Evolutionary conservation across 306 rosid genomes (phyloP).

Genomic region (Lathyrus sativus): DNA sequence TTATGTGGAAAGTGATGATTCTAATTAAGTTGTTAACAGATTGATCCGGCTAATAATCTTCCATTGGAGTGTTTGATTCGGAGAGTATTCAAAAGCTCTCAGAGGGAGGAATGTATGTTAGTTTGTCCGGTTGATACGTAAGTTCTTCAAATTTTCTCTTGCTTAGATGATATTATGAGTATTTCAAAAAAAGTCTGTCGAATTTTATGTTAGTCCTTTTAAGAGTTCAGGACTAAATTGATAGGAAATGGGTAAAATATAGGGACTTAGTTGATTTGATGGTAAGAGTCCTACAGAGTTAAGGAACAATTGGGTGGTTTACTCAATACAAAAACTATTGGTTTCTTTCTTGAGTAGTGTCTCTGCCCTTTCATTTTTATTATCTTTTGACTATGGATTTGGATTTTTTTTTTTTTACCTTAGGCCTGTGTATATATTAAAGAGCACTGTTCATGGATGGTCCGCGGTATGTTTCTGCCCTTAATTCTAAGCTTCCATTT

Average conservation of each 20-base stretch:
- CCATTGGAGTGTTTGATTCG: conserved; percentile 86
- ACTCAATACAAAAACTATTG: no score
- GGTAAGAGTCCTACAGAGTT: no score
- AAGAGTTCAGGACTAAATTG: no score
- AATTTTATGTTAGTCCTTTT: no score
- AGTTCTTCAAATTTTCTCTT: conserved; percentile 36
- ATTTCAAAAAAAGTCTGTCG: no score
- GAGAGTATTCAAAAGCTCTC: conserved; percentile 81
- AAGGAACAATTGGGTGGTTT: no score
- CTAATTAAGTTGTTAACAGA: conserved; percentile 50
- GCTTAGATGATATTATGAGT: no score
- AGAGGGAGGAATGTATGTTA: conserved; percentile 78
- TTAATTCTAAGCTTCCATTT: conserved; percentile 31
- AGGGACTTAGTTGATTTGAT: no score
- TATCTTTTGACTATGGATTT: conserved; percentile 16
- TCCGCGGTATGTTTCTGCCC: conserved; percentile 71
- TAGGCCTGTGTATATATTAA: conserved; percentile 85
- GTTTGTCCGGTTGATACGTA: conserved; percentile 91
- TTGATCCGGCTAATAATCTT: conserved; percentile 70
- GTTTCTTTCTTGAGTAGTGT: conserved; percentile 5
- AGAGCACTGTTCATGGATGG: conserved; percentile 84
- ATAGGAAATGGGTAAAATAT: no score
- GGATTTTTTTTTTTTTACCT: conserved; percentile 20
- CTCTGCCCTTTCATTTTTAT: conserved; percentile 15
- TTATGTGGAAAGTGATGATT: not conserved